Evolutionary conservation across 495 filamentous ascomycete genomes (phyloP).

Genomic region (Xylaria scruposa): DNA sequence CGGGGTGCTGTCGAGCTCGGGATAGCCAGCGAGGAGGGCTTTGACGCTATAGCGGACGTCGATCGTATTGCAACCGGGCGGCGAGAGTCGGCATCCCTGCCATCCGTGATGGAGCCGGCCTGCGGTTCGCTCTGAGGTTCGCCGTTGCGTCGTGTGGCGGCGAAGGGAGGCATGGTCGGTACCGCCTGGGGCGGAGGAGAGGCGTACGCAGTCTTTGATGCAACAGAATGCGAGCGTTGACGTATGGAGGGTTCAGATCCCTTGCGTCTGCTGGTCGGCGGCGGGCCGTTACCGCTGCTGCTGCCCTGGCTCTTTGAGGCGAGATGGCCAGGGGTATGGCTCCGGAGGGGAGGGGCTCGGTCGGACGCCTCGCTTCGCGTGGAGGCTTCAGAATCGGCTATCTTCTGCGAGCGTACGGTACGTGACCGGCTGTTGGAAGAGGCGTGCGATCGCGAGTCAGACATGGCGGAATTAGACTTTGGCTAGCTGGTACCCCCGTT

Average conservation of each 20-base stretch:
- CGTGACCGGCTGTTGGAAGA: conserved; percentile 34
- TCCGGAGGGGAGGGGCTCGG: conserved; percentile 44
- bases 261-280: conserved; percentile 46
- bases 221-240: conserved; percentile 55
- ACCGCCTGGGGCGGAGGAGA: conserved; percentile 34
- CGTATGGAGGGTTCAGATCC: conserved; percentile 56
- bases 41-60: conserved; percentile 59
- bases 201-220: conserved; percentile 42
- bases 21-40: conserved; percentile 37
- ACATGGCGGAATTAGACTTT: conserved; percentile 31
- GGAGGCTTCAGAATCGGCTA: conserved; percentile 34
- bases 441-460: conserved; percentile 40
- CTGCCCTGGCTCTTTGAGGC: conserved; percentile 50
- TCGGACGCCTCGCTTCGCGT: conserved; percentile 40
- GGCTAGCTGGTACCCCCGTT: neutral
- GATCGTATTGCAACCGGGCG: conserved; percentile 52
- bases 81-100: conserved; percentile 39
- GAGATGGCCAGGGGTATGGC: conserved; percentile 62
- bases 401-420: conserved; percentile 40
- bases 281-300: conserved; percentile 2
- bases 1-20: conserved; percentile 37
- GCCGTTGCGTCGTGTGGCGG: conserved; percentile 32
- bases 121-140: conserved; percentile 41
- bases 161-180: conserved; percentile 36
- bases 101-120: conserved; percentile 48